phyloP scores from a whole-genome alignment of 2,329 filamentous ascomycete genomes.

The Lecanicillium sp. region DNA sequence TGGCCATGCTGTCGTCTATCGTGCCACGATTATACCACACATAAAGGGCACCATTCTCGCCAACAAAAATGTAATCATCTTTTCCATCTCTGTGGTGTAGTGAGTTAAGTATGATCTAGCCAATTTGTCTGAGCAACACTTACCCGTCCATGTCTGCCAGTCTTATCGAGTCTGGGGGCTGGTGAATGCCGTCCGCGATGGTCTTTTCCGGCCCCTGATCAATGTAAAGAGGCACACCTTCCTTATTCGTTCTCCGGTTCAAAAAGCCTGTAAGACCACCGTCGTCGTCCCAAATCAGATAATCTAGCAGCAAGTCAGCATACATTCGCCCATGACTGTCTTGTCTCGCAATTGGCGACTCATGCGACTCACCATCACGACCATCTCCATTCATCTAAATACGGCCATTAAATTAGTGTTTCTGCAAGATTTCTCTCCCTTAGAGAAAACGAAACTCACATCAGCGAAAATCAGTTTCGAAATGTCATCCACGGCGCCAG shows the following conservation, averaged over 20 bases:
- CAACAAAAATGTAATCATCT: conserved; percentile 10
- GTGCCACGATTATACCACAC: conserved; percentile 12
- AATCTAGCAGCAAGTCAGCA: conserved; percentile 6
- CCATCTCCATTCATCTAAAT: conserved; percentile 10
- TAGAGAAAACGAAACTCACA: no score
- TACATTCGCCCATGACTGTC: background rate
- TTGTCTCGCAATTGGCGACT: no score
- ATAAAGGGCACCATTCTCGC: conserved; percentile 4
- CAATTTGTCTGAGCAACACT: background rate
- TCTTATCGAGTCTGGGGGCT: conserved; percentile 7
- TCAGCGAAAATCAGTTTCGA: conserved; percentile 13
- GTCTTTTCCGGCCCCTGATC: conserved; percentile 11
- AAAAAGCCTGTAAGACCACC: conserved; percentile 11
- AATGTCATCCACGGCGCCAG: conserved; percentile 9
- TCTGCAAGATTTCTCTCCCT: background rate
- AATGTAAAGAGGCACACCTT: conserved; percentile 11
- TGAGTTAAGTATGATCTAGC: background rate
- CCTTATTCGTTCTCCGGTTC: conserved; percentile 9
- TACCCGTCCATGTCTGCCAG: conserved; percentile 15
- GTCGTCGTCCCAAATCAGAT: conserved; percentile 12
- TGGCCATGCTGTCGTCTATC: conserved; percentile 6
- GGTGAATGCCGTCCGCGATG: conserved; percentile 6
- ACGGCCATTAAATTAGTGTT: background rate
- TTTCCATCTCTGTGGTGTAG: conserved; percentile 7
- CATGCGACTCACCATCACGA: conserved; percentile 8